Percentiles rank a stretch among this genome's conserved stretches.
Conservation (phyloP, 2,329 filamentous ascomycete species). For the Aureobasidium subglaciale region DNA sequence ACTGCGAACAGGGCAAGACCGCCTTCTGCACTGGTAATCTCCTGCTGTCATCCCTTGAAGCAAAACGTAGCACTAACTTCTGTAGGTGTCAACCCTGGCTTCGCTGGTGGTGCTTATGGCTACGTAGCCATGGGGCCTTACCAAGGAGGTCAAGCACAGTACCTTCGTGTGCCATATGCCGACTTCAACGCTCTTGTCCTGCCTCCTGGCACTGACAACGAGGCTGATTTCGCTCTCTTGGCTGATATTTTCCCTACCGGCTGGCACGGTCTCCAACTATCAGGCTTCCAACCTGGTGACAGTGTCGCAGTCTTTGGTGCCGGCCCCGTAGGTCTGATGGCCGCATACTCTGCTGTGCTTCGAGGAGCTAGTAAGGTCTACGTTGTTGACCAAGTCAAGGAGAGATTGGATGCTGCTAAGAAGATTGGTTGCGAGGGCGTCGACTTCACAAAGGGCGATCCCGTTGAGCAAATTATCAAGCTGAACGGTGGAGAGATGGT, state of each 20-base stretch:
- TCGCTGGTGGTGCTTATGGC: conserved; percentile 54
- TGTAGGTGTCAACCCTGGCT: conserved; percentile 47
- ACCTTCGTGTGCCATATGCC: conserved; percentile 57
- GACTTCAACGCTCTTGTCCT: conserved; percentile 60
- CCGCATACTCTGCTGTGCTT: conserved; percentile 55
- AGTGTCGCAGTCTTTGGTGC: conserved; percentile 59
- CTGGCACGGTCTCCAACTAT: conserved; percentile 52
- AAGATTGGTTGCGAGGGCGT: conserved; percentile 57
- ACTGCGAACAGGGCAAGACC: conserved; percentile 58
- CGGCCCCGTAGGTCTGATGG: conserved; percentile 57
- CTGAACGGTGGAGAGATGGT: conserved; percentile 51
- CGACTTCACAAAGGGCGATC: conserved; percentile 54
- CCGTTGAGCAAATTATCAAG: conserved; percentile 54
- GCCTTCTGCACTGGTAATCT: conserved; percentile 55
- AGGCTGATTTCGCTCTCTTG: conserved; percentile 51
- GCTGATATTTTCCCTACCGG: conserved; percentile 47
- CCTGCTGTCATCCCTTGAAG: no score
- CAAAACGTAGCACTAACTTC: not conserved
- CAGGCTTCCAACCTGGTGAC: conserved; percentile 55
- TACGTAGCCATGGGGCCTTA: conserved; percentile 44
- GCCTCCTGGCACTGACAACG: conserved; percentile 53
- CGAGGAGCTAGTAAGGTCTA: conserved; percentile 56
- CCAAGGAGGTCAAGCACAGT: conserved; percentile 55
- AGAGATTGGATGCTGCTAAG: conserved; percentile 51
- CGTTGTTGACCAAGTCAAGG: conserved; percentile 56